Conservation (phyloP, 345 rosid genomes). For the Eutrema heterophyllum region DNA sequence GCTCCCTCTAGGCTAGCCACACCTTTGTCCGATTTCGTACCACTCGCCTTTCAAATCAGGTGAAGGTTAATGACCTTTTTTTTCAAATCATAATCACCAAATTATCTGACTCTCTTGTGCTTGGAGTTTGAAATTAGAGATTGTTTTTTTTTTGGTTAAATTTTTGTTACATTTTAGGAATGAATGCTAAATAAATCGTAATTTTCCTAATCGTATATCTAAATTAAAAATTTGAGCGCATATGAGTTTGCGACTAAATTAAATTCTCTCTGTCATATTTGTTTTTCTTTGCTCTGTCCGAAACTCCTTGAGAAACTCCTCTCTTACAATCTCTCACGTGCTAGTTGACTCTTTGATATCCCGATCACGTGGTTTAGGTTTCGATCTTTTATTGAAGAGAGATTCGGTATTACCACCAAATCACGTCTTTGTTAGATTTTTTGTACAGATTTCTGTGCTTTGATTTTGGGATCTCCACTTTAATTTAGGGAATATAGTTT, state of each 20-base stretch:
- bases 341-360: neutral
- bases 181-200: neutral
- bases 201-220: neutral
- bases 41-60: conserved; percentile 45
- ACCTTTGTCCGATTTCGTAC: conserved; percentile 57
- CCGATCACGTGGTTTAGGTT: neutral
- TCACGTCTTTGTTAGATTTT: too few species aligned
- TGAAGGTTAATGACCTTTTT: conserved; percentile 27
- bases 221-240: neutral
- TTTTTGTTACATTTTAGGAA: neutral
- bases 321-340: neutral
- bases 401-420: neutral
- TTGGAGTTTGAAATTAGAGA: neutral
- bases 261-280: neutral
- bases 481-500: too few species aligned
- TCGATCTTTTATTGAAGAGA: neutral
- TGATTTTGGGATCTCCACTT: too few species aligned
- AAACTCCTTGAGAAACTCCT: neutral
- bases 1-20: conserved; percentile 42
- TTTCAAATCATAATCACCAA: neutral
- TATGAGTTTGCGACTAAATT: neutral
- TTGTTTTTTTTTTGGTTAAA: neutral
- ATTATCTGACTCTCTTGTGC: neutral
- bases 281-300: neutral
- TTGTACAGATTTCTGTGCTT: too few species aligned